Conservation (phyloP, 345 rosid species). For the Eucalyptus virginea region DNA sequence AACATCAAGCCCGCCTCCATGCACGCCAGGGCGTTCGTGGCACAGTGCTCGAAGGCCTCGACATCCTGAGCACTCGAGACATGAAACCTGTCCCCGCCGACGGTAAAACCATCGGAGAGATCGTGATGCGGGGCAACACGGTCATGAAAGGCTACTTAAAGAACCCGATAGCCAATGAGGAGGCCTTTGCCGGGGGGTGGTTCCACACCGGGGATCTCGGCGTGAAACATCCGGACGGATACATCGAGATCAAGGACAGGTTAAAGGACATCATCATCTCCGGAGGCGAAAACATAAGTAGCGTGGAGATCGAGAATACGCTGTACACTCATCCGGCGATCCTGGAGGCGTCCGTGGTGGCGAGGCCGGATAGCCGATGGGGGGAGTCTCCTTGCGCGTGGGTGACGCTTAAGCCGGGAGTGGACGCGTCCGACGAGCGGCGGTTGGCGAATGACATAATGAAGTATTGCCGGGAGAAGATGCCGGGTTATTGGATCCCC, state of each 20-base stretch:
- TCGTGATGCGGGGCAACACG: background rate
- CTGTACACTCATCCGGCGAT: background rate
- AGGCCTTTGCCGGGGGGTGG: background rate
- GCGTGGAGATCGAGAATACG: background rate
- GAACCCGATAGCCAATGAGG: background rate
- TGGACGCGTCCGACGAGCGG: background rate
- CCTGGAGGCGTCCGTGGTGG: constrained; percentile 1
- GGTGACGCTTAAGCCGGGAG: background rate
- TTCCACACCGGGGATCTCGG: background rate
- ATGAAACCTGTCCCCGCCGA: background rate
- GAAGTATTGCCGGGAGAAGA: background rate
- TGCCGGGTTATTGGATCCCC: background rate
- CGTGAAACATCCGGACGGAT: background rate
- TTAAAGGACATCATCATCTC: constrained; percentile 4
- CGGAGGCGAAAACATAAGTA: constrained; percentile 1
- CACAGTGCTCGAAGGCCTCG: constrained; percentile 52
- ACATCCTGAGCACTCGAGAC: constrained; percentile 11
- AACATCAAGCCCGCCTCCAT: constrained; percentile 59
- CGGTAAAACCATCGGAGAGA: background rate
- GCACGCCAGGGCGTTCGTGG: constrained; percentile 88
- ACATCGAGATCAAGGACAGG: constrained; percentile 1
- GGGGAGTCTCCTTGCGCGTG: constrained; percentile 1
- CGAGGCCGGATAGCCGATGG: background rate
- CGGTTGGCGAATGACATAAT: background rate
- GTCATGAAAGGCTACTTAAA: constrained; percentile 1